Conservation (phyloP, 768 basidiomycete genomes). For the Steccherinum ochraceum region DNA sequence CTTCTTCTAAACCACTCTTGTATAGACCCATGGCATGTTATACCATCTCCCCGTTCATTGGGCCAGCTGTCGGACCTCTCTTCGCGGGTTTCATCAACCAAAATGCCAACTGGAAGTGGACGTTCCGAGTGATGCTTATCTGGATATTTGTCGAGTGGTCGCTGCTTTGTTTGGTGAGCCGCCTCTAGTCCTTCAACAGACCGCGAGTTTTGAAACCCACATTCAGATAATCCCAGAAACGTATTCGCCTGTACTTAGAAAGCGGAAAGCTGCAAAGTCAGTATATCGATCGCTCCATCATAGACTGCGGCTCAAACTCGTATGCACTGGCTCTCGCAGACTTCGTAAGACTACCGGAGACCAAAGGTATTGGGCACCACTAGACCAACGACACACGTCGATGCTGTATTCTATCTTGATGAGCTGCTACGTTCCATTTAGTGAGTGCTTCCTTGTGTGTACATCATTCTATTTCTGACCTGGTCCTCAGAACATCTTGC, state of each 20-base stretch:
- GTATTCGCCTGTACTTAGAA: conserved; percentile 53
- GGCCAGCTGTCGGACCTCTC: conserved; percentile 51
- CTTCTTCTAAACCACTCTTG: no score
- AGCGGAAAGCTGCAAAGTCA: conserved; percentile 52
- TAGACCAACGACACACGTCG: conserved; percentile 44
- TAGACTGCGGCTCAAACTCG: no score
- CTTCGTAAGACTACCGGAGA: conserved; percentile 53
- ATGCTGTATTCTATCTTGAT: conserved; percentile 41
- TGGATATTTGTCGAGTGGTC: conserved; percentile 57
- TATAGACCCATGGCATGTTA: conserved; percentile 52
- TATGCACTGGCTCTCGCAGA: conserved; percentile 31
- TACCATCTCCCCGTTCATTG: conserved; percentile 48
- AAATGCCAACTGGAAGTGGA: conserved; percentile 69
- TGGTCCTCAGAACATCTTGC: conserved; percentile 45
- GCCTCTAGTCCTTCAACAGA: neutral
- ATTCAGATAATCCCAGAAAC: conserved; percentile 66
- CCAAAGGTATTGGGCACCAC: conserved; percentile 45
- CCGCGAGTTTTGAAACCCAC: neutral
- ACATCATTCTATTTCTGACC: neutral
- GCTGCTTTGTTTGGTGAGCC: conserved; percentile 45
- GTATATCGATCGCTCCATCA: no score
- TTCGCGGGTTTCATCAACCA: conserved; percentile 62
- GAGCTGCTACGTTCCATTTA: conserved; percentile 57
- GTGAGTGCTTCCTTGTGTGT: conserved; percentile 27
- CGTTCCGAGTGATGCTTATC: conserved; percentile 61